Evolutionary conservation across 176 grass and related monocot species (phyloP), one percentile per base, ranked within the genome.

Genomic region (Luzula sylvatica): DNA sequence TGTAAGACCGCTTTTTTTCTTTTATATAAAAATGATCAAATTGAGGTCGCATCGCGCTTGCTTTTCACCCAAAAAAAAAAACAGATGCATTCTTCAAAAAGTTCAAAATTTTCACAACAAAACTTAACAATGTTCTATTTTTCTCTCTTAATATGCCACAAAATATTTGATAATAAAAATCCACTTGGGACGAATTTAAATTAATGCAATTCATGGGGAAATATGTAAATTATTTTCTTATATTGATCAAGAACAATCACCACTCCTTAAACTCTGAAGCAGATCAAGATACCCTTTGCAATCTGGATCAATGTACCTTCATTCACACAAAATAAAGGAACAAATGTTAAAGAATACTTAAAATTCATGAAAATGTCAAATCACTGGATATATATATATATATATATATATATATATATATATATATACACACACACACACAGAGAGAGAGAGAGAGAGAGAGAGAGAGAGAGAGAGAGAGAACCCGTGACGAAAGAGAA

Each of bases 401-500:
- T 16, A 30, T 44, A 14, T 15, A 21, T 23, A n/a, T 60, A 7
- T 0, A 15, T 50, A 16, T 11, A 16, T 17, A 14, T 26, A 47
- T 21, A 39, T 3, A 17, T n/a, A n/a, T n/a, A n/a, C n/a, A 12
- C 42, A 3, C 7, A 3, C 3, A 39, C 25, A 26, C 28, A 49
- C 21, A 12, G 46, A 45, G 46, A 35, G 12, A 32, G 13, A 41
- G 48, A 16, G 29, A 56, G 14, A 74, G n/a, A n/a, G n/a, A n/a
- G 67, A 39, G 29, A 26, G 43, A 49, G 23, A 12, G 46, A 45
- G 46, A 35, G 12, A 32, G 13, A 41, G 48, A 16, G 29, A 56
- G 14, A 74, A 88, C 89, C 89, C 89, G 69, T 95, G 83, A 55
- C 80, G 89, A 62, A 82, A 82, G 23, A 95, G 70, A 56, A 84